Base-by-base conservation (phyloP, 352 stramenopile species). In the Globisporangium emineosum region DNA sequence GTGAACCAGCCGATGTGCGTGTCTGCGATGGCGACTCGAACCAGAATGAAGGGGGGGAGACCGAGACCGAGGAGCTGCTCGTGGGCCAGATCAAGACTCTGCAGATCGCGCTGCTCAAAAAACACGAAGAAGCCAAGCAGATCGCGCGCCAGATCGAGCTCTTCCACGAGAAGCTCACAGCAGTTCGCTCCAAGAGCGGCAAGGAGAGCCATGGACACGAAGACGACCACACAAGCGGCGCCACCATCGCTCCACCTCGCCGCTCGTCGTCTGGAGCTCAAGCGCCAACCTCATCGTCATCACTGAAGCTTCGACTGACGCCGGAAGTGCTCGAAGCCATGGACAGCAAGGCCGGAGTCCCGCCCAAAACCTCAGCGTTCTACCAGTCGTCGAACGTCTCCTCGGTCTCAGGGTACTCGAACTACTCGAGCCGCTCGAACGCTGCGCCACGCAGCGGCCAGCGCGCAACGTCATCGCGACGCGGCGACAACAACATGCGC, bases 101-200 rank as follows among this genome's bases (percentile, higher is more conserved):
- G 4, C 79, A 91, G 52, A 62, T 83, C 1, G 81, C 83, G 53
- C 67, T 94, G 10, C 60, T 81, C 12, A 82, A 78, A 59, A 94
- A 94, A 57, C 77, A 93, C 54, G 83, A 94, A 74, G 86, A 94
- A 67, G 78, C 77, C 13, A 88, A 86, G 59, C 74, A 86, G 55
- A 86, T 89, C 45, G 78, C 78, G 9, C 71, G 77, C 1, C 76
- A 86, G 29, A 67, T 89, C 29, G 78, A 88, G 40, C 62, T 69
- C 35, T 88, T 64, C 50, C 76, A 81, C 13, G 77, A 84, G 27
- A 81, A 82, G 57, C 77, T 89, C 15, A 45, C 79, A n/a, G 43
- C 72, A n/a, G 27, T 83, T 7, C 75, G 76, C 19, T 65, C 73
- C n/a, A 67, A 49, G 27, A 43, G 21, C 25, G 9, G 32, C 29